Evolutionary conservation across 2,329 filamentous ascomycete species (phyloP).

Genomic region (Amauroascus verrucosus): DNA sequence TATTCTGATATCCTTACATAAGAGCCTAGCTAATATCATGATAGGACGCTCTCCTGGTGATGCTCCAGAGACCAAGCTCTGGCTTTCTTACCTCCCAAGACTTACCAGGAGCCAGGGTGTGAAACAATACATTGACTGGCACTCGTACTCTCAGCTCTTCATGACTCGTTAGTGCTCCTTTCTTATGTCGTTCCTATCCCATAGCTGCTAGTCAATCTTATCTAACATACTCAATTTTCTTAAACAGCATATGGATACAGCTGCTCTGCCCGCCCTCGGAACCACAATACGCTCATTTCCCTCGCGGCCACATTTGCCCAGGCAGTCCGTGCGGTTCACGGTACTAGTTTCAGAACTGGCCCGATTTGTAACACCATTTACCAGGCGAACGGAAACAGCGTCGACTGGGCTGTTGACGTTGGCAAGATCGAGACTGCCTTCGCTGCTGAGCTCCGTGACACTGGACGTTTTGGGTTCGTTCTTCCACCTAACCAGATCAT

Average conservation of each 20-base stretch:
- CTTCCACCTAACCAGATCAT: constrained; percentile 41
- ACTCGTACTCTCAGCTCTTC: constrained; percentile 53
- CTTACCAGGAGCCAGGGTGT: constrained; percentile 42
- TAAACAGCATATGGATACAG: constrained; percentile 47
- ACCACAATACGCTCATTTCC: constrained; percentile 40
- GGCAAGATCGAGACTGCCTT: constrained; percentile 38
- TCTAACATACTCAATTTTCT: not conserved
- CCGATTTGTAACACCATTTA: constrained; percentile 54
- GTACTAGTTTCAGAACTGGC: constrained; percentile 34
- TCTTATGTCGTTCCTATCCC: not conserved
- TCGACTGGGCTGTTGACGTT: constrained; percentile 40
- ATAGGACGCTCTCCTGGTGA: constrained; percentile 36
- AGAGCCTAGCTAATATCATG: not conserved
- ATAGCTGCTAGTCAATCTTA: not conserved
- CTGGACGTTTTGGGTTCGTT: constrained; percentile 41
- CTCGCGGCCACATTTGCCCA: constrained; percentile 42
- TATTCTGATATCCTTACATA: not conserved
- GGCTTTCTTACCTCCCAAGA: constrained; percentile 40
- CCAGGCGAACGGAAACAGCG: constrained; percentile 34
- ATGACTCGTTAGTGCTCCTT: constrained; percentile 29
- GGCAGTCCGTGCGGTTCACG: constrained; percentile 48
- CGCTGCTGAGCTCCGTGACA: constrained; percentile 43
- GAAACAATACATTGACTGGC: constrained; percentile 55
- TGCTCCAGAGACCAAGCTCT: constrained; percentile 43
- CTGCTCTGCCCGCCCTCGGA: constrained; percentile 40